These are phyloP conservation scores for Alternaria infectoria DNA, from an alignment of 2,329 filamentous ascomycete genomes.

Conservation along the genomic window DNA sequence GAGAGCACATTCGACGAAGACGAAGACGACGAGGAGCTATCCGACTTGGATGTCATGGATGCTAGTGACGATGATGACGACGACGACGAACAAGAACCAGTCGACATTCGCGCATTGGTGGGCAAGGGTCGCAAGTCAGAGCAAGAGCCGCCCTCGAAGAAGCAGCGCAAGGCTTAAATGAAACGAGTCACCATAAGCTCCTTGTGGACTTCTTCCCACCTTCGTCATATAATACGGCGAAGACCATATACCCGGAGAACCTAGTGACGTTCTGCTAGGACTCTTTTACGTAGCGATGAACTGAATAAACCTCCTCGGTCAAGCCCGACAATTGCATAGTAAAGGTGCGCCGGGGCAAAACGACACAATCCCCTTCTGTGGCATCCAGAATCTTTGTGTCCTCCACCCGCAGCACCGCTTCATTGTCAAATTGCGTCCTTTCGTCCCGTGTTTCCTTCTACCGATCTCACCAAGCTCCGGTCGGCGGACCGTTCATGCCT, in stretches of 20 bases:
- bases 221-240: not conserved
- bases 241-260: conserved; percentile 10
- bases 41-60: conserved; percentile 68
- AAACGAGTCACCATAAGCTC: not conserved
- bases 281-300: not conserved
- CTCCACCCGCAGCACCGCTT: not conserved
- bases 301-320: not conserved
- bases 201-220: not conserved
- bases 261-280: not conserved
- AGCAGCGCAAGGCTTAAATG: conserved; percentile 48
- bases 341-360: not conserved
- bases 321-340: not conserved
- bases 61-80: conserved; percentile 58
- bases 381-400: not conserved
- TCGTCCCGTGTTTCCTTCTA: not conserved
- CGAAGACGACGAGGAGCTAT: conserved; percentile 60
- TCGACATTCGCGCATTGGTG: conserved; percentile 56
- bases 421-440: not conserved
- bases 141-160: conserved; percentile 45
- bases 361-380: not conserved
- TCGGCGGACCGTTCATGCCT: conserved; percentile 5
- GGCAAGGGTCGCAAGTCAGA: conserved; percentile 54
- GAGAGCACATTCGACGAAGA: conserved; percentile 64
- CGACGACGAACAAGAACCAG: conserved; percentile 59
- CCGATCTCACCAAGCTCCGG: conserved; percentile 1